Evolutionary conservation across 805 yeast genomes (phyloP), one percentile per base, ranked within the genome.

Genomic region (Kluyveromyces lactis): DNA sequence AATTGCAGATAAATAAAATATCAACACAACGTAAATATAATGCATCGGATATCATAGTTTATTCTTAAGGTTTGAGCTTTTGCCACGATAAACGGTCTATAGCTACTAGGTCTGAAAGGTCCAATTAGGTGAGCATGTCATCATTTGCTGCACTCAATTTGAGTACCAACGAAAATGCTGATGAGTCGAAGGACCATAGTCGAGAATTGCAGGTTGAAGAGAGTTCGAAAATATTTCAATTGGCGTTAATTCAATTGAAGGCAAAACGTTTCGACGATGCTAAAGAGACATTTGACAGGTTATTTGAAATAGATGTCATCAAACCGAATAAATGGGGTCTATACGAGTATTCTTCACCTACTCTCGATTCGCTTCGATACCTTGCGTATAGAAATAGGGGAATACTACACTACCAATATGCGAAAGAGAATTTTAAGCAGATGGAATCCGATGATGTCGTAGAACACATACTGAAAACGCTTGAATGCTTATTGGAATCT

Each of bases 131-230:
- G 24, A 21, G 12, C 15, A 55, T 56, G 81, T 80, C 89, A 17
- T 66, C 79, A 2, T 89, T 90, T 58, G 71, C 79, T 24, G 95
- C 97, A 2, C 69, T 89, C 32, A 90, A 90, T 52, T 63, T 81
- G 33, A 73, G 73, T 30, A 90, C 82, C 41, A 94, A 84, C 53
- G 85, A 82, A 37, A 62, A 73, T 4, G 62, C 62, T 15, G 66
- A 75, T 26, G 90, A 85, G 46, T 82, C 81, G 26, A 95, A 89
- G 47, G 90, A 86, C 47, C 95, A 87, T 52, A 82, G 97, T 1
- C 68, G 95, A 35, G 99, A 92, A 56, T 66, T 90, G 18, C 97
- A 90, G 51, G 74, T 75, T 16, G 97, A 92, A 58, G 84, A 83
- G 53, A 92, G 95, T 3, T 81, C 82, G 56, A 77, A 75, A 48